A percentile compares a stretch with the other conserved stretches of the same genome.
phyloP scores from a whole-genome alignment of 75 land plant genomes.

The Sequoiadendron giganteum region DNA sequence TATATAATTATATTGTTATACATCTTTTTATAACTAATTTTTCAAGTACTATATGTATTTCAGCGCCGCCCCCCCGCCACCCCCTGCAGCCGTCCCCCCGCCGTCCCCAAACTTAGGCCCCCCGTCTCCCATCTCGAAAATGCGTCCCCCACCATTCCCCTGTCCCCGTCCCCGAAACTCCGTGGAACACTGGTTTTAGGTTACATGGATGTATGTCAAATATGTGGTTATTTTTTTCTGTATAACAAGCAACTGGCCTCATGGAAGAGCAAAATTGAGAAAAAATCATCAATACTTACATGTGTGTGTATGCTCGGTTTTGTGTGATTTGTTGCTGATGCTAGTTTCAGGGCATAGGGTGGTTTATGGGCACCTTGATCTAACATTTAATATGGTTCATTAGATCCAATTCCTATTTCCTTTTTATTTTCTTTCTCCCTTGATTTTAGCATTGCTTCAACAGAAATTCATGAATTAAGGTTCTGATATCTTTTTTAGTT shows the following conservation, averaged over 20 bases:
- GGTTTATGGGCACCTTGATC: neutral
- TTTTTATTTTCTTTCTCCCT: neutral
- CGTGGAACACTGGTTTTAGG: too few species aligned
- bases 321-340: neutral
- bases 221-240: constrained; percentile 32
- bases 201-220: neutral
- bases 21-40: too few species aligned
- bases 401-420: neutral
- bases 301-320: neutral
- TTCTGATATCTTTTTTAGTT: neutral
- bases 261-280: constrained; percentile 75
- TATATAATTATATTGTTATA: too few species aligned
- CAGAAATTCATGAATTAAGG: neutral
- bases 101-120: too few species aligned
- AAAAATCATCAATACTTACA: constrained; percentile 19
- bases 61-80: too few species aligned
- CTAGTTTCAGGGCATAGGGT: neutral
- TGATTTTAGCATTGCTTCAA: neutral
- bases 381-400: neutral
- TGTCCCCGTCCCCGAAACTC: too few species aligned
- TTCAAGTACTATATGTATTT: too few species aligned
- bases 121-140: too few species aligned
- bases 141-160: too few species aligned
- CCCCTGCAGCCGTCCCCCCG: too few species aligned
- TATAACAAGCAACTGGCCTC: constrained; percentile 75